phyloP scores from a whole-genome alignment of 176 grass and related monocot species.

The Avena insularis region DNA sequence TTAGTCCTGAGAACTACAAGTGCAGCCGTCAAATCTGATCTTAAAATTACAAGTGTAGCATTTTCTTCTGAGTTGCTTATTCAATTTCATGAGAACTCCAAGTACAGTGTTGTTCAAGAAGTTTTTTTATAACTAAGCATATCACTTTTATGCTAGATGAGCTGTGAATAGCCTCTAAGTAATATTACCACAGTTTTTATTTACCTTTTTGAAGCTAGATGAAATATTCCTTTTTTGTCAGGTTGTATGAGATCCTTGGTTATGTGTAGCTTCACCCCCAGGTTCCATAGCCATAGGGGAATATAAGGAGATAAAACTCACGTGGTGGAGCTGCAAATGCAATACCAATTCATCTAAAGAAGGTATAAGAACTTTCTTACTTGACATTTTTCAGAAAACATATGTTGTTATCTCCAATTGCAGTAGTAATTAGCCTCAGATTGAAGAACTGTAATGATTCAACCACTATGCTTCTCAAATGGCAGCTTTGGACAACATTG shows the following conservation, averaged over 20 bases:
- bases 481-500: slow-evolving; percentile 90
- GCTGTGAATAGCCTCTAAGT: neutral
- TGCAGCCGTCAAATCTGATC: no score
- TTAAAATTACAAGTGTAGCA: no score
- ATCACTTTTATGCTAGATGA: neutral
- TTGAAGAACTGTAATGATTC: slow-evolving; percentile 65
- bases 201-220: neutral
- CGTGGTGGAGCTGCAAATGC: slow-evolving; percentile 65
- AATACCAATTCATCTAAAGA: slow-evolving; percentile 74
- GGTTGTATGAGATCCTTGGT: neutral
- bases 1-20: no score
- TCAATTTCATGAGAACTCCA: no score
- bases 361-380: slow-evolving; percentile 45
- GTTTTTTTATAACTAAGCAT: neutral
- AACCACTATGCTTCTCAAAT: slow-evolving; percentile 78
- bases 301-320: slow-evolving; percentile 83
- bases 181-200: neutral
- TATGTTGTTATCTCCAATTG: slow-evolving; percentile 20
- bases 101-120: neutral
- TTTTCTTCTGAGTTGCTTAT: no score
- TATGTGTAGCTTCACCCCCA: slow-evolving; percentile 28
- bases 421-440: slow-evolving; percentile 75
- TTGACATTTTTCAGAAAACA: slow-evolving; percentile 4
- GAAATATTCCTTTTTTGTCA: neutral
- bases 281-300: slow-evolving; percentile 82